Conservation (phyloP, 1,139 yeast species). For the Tardiomyces depauwii region DNA sequence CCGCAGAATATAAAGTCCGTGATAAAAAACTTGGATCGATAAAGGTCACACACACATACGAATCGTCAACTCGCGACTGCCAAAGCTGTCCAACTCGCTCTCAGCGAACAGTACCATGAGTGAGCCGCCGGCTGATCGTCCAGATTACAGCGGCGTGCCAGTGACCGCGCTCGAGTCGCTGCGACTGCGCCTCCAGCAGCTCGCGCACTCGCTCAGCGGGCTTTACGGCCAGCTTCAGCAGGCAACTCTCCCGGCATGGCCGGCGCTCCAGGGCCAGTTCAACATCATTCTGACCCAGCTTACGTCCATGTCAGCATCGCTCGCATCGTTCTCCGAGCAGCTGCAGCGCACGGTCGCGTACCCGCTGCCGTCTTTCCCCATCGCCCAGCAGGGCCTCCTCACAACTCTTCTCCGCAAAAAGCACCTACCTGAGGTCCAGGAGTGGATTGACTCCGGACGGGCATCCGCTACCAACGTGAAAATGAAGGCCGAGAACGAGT, state of each 20-base stretch:
- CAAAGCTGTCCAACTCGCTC: background rate
- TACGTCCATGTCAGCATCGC: constrained; percentile 55
- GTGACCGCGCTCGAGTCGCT: constrained; percentile 49
- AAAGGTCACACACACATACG: constrained; percentile 8
- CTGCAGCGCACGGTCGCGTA: constrained; percentile 62
- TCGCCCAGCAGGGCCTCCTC: constrained; percentile 68
- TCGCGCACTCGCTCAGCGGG: constrained; percentile 25
- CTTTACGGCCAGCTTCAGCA: constrained; percentile 24
- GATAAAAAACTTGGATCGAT: constrained; percentile 17
- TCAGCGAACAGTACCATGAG: background rate
- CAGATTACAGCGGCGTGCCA: constrained; percentile 34
- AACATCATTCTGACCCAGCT: constrained; percentile 76
- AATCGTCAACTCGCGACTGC: constrained; percentile 12
- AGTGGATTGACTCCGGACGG: constrained; percentile 62
- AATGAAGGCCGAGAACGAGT: constrained; percentile 21
- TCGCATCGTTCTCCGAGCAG: constrained; percentile 49
- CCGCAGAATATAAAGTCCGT: too few relatives aligned
- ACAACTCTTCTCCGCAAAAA: constrained; percentile 80
- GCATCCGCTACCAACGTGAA: constrained; percentile 26
- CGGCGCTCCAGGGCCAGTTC: constrained; percentile 65
- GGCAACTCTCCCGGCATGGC: constrained; percentile 30
- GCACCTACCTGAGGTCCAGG: constrained; percentile 79
- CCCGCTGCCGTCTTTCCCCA: constrained; percentile 77
- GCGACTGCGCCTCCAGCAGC: constrained; percentile 47
- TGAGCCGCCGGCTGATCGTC: background rate